Conservation (phyloP, 345 rosid genomes). For the Salix suchowensis region DNA sequence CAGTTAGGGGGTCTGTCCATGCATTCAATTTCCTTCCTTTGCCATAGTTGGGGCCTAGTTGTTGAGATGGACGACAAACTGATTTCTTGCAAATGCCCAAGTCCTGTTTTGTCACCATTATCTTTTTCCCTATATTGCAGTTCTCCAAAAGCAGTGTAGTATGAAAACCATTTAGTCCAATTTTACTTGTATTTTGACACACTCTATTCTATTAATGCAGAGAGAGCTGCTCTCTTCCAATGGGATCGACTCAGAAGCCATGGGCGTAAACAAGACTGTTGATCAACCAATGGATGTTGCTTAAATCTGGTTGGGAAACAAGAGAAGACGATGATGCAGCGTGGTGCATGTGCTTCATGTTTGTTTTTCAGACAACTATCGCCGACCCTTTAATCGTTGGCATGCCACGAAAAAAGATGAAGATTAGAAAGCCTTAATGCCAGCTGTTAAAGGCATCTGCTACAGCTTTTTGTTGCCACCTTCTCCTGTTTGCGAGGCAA, state of each 20-base stretch:
- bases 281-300: conserved; percentile 33
- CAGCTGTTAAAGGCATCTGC: conserved; percentile 10
- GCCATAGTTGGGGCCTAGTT: conserved; percentile 1
- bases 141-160: neutral
- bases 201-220: neutral
- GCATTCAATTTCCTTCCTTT: neutral
- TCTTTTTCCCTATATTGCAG: neutral
- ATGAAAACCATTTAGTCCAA: neutral
- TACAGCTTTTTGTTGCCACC: neutral
- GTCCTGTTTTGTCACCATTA: neutral
- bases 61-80: neutral
- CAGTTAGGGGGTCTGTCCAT: neutral
- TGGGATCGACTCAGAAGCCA: conserved; percentile 20
- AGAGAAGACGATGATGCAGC: neutral
- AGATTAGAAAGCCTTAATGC: conserved; percentile 1
- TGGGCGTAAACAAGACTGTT: conserved; percentile 25
- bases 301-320: conserved; percentile 20
- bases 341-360: neutral
- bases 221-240: neutral
- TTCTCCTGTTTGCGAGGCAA: conserved; percentile 4
- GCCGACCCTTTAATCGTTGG: neutral
- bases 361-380: neutral
- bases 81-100: neutral
- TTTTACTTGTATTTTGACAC: neutral
- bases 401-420: conserved; percentile 1